Percentiles rank a stretch among this genome's conserved stretches.
These are phyloP conservation scores for Berberis vulgaris DNA, from an alignment of 164 flowering plant genomes.

Conservation along the genomic window DNA sequence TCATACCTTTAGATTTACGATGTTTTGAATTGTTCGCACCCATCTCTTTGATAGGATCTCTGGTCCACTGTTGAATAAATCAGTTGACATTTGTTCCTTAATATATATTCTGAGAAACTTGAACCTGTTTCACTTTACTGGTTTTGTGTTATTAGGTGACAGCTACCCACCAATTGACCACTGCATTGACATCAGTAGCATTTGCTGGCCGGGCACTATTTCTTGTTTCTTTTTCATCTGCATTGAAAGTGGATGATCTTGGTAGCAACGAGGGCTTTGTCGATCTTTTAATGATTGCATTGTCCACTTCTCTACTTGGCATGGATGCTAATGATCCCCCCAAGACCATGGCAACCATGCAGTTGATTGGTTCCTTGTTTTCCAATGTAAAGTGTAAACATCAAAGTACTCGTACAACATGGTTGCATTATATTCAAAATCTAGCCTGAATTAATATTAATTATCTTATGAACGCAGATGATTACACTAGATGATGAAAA, in stretches of 20 bases:
- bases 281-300: conserved; percentile 61
- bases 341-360: conserved; percentile 94
- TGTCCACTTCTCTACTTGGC: conserved; percentile 92
- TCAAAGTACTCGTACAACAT: not conserved
- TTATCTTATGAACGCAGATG: conserved; percentile 42
- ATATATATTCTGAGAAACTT: not conserved
- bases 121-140: not conserved
- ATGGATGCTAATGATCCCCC: conserved; percentile 99
- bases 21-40: not conserved
- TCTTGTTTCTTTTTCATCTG: conserved; percentile 46
- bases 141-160: conserved; percentile 63
- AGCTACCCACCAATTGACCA: conserved; percentile 94
- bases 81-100: no score
- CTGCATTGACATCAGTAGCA: conserved; percentile 89
- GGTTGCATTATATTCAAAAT: not conserved
- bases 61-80: no score
- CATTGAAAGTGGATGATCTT: conserved; percentile 28
- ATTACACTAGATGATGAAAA: conserved; percentile 52
- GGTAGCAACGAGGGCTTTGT: conserved; percentile 27
- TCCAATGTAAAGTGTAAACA: conserved; percentile 91
- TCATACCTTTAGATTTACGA: not conserved
- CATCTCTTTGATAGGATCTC: not conserved
- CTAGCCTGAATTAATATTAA: not conserved
- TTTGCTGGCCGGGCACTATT: conserved; percentile 79
- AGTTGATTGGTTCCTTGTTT: conserved; percentile 87